These are phyloP conservation scores for Russula dissimulans DNA, from an alignment of 768 basidiomycete species.

Conservation along the genomic window DNA sequence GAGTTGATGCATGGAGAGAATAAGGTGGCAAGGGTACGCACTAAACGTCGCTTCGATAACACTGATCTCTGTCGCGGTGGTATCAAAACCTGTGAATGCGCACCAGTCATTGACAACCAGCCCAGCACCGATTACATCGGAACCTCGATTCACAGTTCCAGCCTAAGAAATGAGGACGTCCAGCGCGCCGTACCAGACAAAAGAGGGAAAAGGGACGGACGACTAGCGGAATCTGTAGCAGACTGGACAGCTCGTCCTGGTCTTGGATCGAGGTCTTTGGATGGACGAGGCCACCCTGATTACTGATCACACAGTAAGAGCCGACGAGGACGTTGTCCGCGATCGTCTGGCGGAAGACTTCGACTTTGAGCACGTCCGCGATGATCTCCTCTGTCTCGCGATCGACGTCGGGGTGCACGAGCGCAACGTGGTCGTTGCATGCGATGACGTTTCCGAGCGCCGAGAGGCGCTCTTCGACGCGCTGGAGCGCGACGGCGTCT, in stretches of 20 bases:
- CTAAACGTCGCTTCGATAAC: constrained; percentile 98
- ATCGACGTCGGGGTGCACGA: constrained; percentile 97
- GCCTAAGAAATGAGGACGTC: constrained; percentile 42
- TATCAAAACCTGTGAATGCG: constrained; percentile 97
- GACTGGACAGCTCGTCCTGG: constrained; percentile 90
- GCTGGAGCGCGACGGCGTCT: constrained; percentile 86
- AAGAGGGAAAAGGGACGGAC: constrained; percentile 39
- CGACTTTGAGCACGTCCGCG: constrained; percentile 97
- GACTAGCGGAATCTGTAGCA: constrained; percentile 91
- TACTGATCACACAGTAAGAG: constrained; percentile 89
- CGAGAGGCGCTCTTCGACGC: constrained; percentile 93
- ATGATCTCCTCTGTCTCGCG: constrained; percentile 99
- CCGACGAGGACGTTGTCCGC: constrained; percentile 89
- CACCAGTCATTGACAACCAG: constrained; percentile 99
- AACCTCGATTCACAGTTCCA: constrained; percentile 97
- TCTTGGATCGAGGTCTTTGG: constrained; percentile 96
- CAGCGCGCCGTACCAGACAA: not conserved
- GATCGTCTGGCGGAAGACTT: constrained; percentile 96
- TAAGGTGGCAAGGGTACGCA: constrained; percentile 34
- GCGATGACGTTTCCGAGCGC: constrained; percentile 98
- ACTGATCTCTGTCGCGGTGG: constrained; percentile 98
- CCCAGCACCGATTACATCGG: constrained; percentile 95
- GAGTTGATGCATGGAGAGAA: not conserved
- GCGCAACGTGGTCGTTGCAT: constrained; percentile 97
- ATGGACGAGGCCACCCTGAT: constrained; percentile 96